Evolutionary conservation across 1,284 basidiomycete species (phyloP), one percentile per base, ranked within the genome.

Genomic region (Ceratobasidium sp.): DNA sequence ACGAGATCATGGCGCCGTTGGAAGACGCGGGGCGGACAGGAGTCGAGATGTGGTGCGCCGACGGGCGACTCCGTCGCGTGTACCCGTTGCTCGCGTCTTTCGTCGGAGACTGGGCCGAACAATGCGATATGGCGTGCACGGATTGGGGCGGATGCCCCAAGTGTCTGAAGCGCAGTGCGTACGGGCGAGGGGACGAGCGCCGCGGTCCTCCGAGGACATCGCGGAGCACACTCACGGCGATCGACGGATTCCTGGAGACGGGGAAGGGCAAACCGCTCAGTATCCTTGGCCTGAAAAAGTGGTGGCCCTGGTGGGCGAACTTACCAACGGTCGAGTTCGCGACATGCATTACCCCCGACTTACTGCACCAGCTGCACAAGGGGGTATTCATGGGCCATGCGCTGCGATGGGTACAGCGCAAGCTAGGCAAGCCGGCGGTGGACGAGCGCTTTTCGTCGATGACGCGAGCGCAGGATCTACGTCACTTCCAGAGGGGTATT

Each of bases 361-460:
- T 85, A 2, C 9, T 84, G 3, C 84, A 85, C 70, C 84, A 85
- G 64, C 79, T 85, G 0, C 82, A 85, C 77, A 84, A 85, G 66
- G 84, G 84, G 12, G 78, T 85, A 9, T 83, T 83, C 77, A 86
- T 86, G 75, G 82, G 82, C 73, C 81, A 82, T 33, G 20, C 40
- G 1, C 1, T 49, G 15, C 42, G 33, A 7, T 76, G 72, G 72
- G 26, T 40, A 4, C 23, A 53, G 51, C 23, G 39, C 9, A 28
- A 64, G 18, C 10, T 76, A 2, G 46, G 39, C 3, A 66, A 44
- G 40, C 10, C 12, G 13, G 15, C 39, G 26, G 20, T 76, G 7
- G 53, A 76, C 63, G 10, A 42, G 3, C 51, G 49, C 2, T 64
- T 76, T 42, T 4, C 26, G n/a, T 13, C 61, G 13, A 76, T 76